A percentile compares a stretch with the other conserved stretches of the same genome.
Evolutionary conservation across 2,329 filamentous ascomycete genomes (phyloP).

Genomic region (Verticillium dahliae): DNA sequence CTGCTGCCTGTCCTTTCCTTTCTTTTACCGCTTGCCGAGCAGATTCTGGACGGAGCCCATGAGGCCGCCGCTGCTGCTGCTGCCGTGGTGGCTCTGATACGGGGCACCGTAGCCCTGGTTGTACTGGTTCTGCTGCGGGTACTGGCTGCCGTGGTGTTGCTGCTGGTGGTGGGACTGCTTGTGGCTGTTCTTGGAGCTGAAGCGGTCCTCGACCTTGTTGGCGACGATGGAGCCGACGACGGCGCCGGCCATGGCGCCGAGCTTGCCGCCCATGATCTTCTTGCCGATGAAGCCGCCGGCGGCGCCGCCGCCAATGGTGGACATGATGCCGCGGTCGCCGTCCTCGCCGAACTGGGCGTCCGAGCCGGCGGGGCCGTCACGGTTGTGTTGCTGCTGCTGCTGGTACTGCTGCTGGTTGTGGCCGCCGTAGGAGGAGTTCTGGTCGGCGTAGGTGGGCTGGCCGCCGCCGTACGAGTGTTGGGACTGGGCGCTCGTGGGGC

Average conservation of each 20-base stretch:
- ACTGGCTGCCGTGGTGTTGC: neutral
- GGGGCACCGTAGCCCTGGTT: slow-evolving; percentile 8
- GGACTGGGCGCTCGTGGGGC: slow-evolving; percentile 4
- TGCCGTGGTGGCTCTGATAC: slow-evolving; percentile 4
- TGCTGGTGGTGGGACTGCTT: slow-evolving; percentile 15
- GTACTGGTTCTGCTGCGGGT: neutral
- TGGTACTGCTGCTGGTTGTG: neutral
- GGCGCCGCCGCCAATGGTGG: slow-evolving; percentile 45
- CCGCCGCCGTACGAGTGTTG: slow-evolving; percentile 4
- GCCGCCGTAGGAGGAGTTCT: neutral
- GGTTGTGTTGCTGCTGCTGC: neutral
- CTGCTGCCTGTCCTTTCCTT: neutral
- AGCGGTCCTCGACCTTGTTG: slow-evolving; percentile 41
- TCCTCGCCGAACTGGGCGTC: slow-evolving; percentile 17
- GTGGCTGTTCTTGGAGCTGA: slow-evolving; percentile 20
- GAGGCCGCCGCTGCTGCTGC: slow-evolving; percentile 14
- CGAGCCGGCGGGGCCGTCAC: slow-evolving; percentile 6
- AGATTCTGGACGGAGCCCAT: slow-evolving; percentile 12
- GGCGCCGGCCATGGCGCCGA: slow-evolving; percentile 45
- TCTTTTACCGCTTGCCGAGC: neutral
- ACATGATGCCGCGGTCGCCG: slow-evolving; percentile 49
- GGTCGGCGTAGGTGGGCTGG: neutral
- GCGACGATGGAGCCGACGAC: slow-evolving; percentile 49
- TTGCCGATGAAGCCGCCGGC: slow-evolving; percentile 47
- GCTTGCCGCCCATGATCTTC: slow-evolving; percentile 45